Evolutionary conservation across 352 stramenopile species (phyloP), one percentile per base, ranked within the genome.

Genomic region (Achlya hypogyna): DNA sequence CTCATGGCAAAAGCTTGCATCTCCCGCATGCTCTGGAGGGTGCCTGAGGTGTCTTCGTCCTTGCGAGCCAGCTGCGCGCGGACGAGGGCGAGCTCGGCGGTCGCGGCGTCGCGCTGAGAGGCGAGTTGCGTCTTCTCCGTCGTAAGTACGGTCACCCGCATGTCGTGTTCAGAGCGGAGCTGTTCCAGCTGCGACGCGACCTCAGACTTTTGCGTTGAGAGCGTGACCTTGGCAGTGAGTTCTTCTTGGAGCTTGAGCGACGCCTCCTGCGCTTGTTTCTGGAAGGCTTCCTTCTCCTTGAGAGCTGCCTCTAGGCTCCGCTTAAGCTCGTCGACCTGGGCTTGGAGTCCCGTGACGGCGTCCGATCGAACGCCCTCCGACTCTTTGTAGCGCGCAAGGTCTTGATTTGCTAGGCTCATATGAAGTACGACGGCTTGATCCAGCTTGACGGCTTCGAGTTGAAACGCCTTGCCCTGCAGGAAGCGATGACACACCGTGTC

Each of bases 1-100:
- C 75, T 77, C 8, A 78, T 75, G 27, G 82, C 86, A 66, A 90
- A 78, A 49, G 86, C 89, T 34, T 90, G 84, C 35, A 90, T 89
- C 51, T 92, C 78, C 18, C 79, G 87, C 68, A 90, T 72, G 63
- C 73, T 90, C 31, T 76, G 80, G 16, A 90, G 74, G 18, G 89
- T 71, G 34, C 79, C 79, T 1, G 79, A 84, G 0, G 87, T 74
- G 52, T 92, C 84, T 58, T 81, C 72, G 22, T 92, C 80, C 54
- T 89, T 89, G 22, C 81, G 75, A 47, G 77, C 79, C 9, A 90
- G 65, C 62, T 83, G 89, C 2, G 73, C 72, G 51, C 88, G 88
- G 20, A 87, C 47, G 40, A 86, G 77, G 16, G 51, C 45, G 12
- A 80, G 63, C 31, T 89, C 82, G 27, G 59, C 77, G 4, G 51